phyloP scores from a whole-genome alignment of 2,329 filamentous ascomycete species.

The Shiraia sp. region DNA sequence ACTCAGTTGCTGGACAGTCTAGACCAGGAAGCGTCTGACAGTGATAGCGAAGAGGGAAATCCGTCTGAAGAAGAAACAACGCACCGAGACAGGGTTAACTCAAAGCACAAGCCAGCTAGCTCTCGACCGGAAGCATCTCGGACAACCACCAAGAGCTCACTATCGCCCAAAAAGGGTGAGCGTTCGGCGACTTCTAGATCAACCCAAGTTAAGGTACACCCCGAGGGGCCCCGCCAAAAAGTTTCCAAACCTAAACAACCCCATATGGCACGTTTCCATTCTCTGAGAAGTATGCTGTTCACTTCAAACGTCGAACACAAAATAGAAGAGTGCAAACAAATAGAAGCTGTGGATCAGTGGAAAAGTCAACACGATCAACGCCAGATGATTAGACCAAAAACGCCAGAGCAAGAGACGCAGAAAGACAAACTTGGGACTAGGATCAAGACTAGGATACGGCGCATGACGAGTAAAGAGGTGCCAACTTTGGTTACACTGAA shows the following conservation, averaged over 20 bases:
- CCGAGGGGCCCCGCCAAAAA: conserved; percentile 8
- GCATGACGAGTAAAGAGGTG: conserved; percentile 34
- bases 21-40: conserved; percentile 30
- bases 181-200: conserved; percentile 14
- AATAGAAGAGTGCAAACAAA: conserved; percentile 26
- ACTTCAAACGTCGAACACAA: conserved; percentile 33
- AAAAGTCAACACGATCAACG: conserved; percentile 32
- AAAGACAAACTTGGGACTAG: conserved; percentile 24
- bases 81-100: conserved; percentile 7
- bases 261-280: conserved; percentile 40
- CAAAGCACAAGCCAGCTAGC: conserved; percentile 8
- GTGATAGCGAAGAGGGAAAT: conserved; percentile 25
- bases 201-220: conserved; percentile 8
- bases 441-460: conserved; percentile 29
- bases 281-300: conserved; percentile 40
- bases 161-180: conserved; percentile 18
- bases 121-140: conserved; percentile 10
- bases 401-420: conserved; percentile 21
- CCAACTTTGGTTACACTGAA: conserved; percentile 28
- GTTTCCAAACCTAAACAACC: conserved; percentile 21
- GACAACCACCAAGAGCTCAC: conserved; percentile 7
- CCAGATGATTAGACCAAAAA: conserved; percentile 29
- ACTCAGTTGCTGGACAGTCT: conserved; percentile 34
- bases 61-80: conserved; percentile 18
- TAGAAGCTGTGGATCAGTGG: conserved; percentile 30